Conservation (phyloP, 345 rosid genomes). For the Eucalyptus marginata region DNA sequence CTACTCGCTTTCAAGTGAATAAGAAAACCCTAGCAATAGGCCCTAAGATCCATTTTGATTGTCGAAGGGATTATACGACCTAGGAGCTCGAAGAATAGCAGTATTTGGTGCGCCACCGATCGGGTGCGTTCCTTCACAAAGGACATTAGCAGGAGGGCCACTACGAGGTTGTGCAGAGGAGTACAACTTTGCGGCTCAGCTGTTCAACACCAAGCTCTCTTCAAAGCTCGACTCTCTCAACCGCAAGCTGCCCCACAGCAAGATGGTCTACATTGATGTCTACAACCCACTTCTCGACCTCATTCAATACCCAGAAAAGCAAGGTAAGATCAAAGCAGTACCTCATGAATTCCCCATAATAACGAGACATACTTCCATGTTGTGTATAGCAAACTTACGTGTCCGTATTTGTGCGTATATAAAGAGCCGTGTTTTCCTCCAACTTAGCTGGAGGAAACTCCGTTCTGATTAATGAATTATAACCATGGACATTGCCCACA, state of each 20-base stretch:
- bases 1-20: not conserved
- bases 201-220: conserved; percentile 17
- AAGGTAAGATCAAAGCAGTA: conserved; percentile 6
- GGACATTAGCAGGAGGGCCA: conserved; percentile 21
- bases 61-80: conserved; percentile 14
- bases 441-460: not conserved
- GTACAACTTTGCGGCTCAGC: conserved; percentile 5
- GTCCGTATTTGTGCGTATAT: not conserved
- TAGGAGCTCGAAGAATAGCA: conserved; percentile 29
- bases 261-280: conserved; percentile 25
- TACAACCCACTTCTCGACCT: conserved; percentile 28
- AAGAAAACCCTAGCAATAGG: not conserved
- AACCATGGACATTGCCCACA: not conserved
- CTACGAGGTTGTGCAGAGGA: conserved; percentile 8
- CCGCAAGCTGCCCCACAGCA: conserved; percentile 1
- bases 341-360: not conserved
- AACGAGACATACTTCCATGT: not conserved
- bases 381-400: not conserved
- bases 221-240: conserved; percentile 3
- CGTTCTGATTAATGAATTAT: not conserved
- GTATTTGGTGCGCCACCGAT: conserved; percentile 21
- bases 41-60: not conserved
- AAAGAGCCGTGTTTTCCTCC: not conserved
- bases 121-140: conserved; percentile 29
- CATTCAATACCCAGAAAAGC: conserved; percentile 17